Evolutionary conservation across 1,284 basidiomycete genomes (phyloP).

Genomic region (Heterobasidion occidentale): DNA sequence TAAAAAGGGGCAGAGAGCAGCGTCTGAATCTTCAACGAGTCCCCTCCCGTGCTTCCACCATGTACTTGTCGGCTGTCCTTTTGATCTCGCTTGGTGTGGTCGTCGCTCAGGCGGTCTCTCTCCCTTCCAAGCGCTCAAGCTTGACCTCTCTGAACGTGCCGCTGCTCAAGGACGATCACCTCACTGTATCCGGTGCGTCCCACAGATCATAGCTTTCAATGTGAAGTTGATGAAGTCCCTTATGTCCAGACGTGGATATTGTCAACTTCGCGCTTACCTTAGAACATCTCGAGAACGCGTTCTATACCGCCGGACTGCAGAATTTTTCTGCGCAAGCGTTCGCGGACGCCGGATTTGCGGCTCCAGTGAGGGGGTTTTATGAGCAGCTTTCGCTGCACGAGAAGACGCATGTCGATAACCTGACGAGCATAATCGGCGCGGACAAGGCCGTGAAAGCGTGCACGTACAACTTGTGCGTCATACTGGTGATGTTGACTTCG

Average conservation of each 20-base stretch:
- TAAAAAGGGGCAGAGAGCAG: no score
- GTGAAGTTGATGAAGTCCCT: no score
- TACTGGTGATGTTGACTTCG: background rate
- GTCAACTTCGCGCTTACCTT: slow-evolving; percentile 49
- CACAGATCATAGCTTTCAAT: no score
- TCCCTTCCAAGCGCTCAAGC: no score
- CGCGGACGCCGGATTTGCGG: slow-evolving; percentile 30
- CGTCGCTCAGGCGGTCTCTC: no score
- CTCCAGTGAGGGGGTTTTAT: slow-evolving; percentile 35
- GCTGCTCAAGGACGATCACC: no score
- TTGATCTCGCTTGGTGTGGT: no score
- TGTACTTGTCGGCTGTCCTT: no score
- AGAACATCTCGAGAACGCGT: slow-evolving; percentile 45
- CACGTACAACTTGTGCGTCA: slow-evolving; percentile 45
- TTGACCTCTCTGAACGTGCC: no score
- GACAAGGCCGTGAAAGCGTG: slow-evolving; percentile 39
- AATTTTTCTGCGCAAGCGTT: slow-evolving; percentile 35
- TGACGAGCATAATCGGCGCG: slow-evolving; percentile 36
- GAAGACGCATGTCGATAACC: slow-evolving; percentile 32
- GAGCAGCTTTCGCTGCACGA: slow-evolving; percentile 45
- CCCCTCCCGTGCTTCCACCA: no score
- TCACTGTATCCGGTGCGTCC: no score
- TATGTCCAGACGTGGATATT: slow-evolving; percentile 23
- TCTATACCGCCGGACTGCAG: slow-evolving; percentile 29
- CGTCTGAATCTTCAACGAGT: no score